Base-by-base conservation (phyloP, 352 stramenopile species). In the Globisporangium takayamanum region DNA sequence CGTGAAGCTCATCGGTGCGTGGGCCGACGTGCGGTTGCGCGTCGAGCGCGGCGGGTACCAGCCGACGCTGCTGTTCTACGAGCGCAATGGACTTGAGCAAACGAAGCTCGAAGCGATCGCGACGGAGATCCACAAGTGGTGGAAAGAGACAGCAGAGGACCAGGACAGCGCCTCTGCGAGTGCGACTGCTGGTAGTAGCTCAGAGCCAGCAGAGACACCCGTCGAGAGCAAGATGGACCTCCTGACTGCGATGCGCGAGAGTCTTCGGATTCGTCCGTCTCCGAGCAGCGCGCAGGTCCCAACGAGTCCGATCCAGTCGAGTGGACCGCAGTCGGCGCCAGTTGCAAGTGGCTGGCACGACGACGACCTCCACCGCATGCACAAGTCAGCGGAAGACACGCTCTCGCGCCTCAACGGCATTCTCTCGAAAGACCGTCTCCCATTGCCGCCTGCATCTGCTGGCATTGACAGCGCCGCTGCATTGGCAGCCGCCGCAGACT, bases 1-100 rank as follows among this genome's bases (percentile, higher is more conserved):
- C 6, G 84, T 94, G 12, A 89, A 88, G 69, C 77, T 70, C 50
- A 71, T 94, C 7, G 84, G 84, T 2, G 72, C 70, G 37, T 94
- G 84, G 84, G 70, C 70, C 0, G 81, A 94, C 42, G 84, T 92
- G 25, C 74, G 80, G 15, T 68, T 72, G 8, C 80, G 81, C 18
- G 69, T 94, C n/a, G 84, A 92, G 37, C 78, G 82, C 12, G 84
- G 84, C 36, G 73, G 78, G 11, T 94, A 94, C 63, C 84, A 92
- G 63, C 84, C 84, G 20, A 94, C 84, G 18, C 62, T 94, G 44
- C 59, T 94, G 3, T 94, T 92, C 53, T 94, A 91, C 49, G 84
- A 94, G 44, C 81, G 81, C 57, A 88, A 84, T 22, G 73, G 70
- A 10, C 78, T 94, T 12, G 57, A 88, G 22, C 73, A 77, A 20